Evolutionary conservation across 2,329 filamentous ascomycete species (phyloP), one percentile per base, ranked within the genome.

Genomic region (Hirsutella thompsonii): DNA sequence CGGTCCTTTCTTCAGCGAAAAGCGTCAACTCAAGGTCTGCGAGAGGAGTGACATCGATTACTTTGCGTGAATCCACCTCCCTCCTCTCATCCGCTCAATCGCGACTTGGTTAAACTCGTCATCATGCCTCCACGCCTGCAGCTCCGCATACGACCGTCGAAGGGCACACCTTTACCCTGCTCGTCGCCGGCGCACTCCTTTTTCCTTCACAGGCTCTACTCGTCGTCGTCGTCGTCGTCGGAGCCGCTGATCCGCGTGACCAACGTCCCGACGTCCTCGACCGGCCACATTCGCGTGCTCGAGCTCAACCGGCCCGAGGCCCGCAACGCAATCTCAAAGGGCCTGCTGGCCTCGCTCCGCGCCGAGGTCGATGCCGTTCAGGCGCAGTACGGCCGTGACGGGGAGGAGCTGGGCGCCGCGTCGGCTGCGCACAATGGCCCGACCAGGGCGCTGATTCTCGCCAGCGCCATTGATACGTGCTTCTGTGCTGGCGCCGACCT

Each of bases 401-500:
- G 75, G 43, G 63, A 74, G 36, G 76, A 81, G 58, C 45, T 69
- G 2, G 56, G 67, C 0, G 47, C 51, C 0, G 65, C 66, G 3
- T 66, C 64, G 0, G 52, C 58, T 4, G 63, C 68, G 43, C 50
- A 67, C 47, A 67, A 61, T 45, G 72, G 70, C 0, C 72, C 73
- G 0, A 95, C 89, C 14, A 69, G 92, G 48, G 90, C 85, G 2
- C 60, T 98, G 50, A 76, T 98, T 33, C 53, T 98, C 14, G 83
- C 86, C 10, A 93, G 85, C 55, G 85, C 86, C 33, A 74, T 86
- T n/a, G 86, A 95, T 51, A 70, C 76, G 20, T 83, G 80, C 52
- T 98, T 98, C 61, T 98, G 92, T 61, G 87, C 92, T 0, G 92
- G 92, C 30, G 92, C 92, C 4, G 92, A 98, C 57, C 64, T 98